Evolutionary conservation across 805 yeast species (phyloP).

Genomic region (Kazachstania kunashirensis): DNA sequence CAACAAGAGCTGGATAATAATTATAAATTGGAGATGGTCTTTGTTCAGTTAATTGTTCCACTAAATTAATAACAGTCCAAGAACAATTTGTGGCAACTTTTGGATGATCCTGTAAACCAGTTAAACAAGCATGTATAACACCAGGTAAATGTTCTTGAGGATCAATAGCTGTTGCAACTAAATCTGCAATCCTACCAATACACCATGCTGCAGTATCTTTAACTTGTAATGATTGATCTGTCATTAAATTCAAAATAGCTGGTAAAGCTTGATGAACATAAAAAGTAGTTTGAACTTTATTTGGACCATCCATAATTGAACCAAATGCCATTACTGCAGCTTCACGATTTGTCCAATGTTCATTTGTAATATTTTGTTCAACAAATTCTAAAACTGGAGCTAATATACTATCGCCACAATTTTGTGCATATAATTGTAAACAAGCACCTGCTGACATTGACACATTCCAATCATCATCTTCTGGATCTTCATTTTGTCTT

Average conservation of each 20-base stretch:
- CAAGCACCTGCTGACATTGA: conserved; percentile 99
- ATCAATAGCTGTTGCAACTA: conserved; percentile 69
- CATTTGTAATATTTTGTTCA: conserved; percentile 51
- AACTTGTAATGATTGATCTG: conserved; percentile 71
- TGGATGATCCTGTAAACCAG: conserved; percentile 85
- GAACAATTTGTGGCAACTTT: conserved; percentile 94
- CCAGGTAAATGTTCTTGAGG: conserved; percentile 53
- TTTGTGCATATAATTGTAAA: conserved; percentile 84
- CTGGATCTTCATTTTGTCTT: conserved; percentile 85
- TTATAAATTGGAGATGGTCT: conserved; percentile 59
- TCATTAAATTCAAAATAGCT: conserved; percentile 66
- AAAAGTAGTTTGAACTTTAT: conserved; percentile 51
- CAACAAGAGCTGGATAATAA: conserved; percentile 61
- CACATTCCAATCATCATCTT: conserved; percentile 95
- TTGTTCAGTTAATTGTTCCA: conserved; percentile 58
- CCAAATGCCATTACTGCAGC: conserved; percentile 99
- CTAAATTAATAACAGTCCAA: conserved; percentile 89
- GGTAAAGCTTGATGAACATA: conserved; percentile 75
- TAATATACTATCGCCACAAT: conserved; percentile 77
- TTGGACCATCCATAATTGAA: conserved; percentile 91
- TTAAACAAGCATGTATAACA: conserved; percentile 60
- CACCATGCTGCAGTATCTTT: conserved; percentile 99
- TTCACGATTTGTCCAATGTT: conserved; percentile 80
- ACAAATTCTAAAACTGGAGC: conserved; percentile 81
- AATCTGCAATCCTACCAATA: conserved; percentile 88